Conservation (phyloP, 169 alveolate species). For the Cryptosporidium ubiquitum region DNA sequence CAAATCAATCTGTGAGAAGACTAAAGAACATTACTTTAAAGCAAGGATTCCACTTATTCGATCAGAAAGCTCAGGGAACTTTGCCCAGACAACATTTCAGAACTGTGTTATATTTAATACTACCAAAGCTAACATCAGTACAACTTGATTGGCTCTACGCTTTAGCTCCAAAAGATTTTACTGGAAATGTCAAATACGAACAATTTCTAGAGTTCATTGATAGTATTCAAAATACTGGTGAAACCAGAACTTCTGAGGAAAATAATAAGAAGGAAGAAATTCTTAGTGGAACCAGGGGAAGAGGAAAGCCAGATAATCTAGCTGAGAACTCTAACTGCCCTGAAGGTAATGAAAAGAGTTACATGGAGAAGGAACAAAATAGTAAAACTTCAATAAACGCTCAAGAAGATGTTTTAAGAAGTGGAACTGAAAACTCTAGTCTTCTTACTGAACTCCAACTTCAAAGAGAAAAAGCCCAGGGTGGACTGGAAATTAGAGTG, state of each 20-base stretch:
- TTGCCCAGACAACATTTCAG: constrained; percentile 70
- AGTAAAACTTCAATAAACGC: too few relatives aligned
- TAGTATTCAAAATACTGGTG: not conserved
- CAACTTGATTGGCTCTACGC: constrained; percentile 65
- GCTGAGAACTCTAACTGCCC: not conserved
- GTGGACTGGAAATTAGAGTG: not conserved
- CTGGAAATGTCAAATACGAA: constrained; percentile 59
- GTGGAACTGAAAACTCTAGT: not conserved
- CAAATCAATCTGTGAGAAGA: not conserved
- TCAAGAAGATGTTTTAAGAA: not conserved
- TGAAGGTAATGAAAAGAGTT: not conserved
- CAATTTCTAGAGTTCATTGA: constrained; percentile 46
- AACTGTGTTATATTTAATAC: constrained; percentile 46
- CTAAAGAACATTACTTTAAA: constrained; percentile 21
- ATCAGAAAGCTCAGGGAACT: constrained; percentile 11
- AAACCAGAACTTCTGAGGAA: too few relatives aligned
- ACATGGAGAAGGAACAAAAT: not conserved
- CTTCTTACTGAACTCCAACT: not conserved
- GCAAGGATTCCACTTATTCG: constrained; percentile 50
- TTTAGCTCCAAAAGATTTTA: constrained; percentile 49
- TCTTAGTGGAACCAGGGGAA: not conserved
- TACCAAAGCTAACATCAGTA: constrained; percentile 62
- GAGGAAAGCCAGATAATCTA: not conserved
- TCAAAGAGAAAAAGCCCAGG: not conserved
- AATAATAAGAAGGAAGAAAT: not conserved